Percentiles rank a stretch among this genome's conserved stretches.
phyloP scores from a whole-genome alignment of 2,329 filamentous ascomycete genomes.

The Aspergillus intermedius region DNA sequence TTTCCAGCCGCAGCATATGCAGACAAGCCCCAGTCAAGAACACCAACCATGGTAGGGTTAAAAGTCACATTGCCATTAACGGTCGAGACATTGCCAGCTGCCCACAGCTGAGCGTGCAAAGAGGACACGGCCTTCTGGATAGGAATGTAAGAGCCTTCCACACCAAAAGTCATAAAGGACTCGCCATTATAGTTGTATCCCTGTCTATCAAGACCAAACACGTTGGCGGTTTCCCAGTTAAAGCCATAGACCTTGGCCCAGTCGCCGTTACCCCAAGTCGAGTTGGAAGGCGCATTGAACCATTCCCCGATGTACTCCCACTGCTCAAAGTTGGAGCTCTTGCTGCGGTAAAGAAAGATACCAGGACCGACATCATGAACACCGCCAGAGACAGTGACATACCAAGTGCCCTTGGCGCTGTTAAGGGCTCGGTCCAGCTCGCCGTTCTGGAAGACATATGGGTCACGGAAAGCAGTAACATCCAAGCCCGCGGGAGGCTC shows the following conservation, averaged over 20 bases:
- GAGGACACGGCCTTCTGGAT: constrained; percentile 8
- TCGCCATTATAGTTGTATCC: constrained; percentile 12
- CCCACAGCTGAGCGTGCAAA: constrained; percentile 16
- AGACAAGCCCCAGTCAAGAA: constrained; percentile 13
- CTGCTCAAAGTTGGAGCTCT: constrained; percentile 10
- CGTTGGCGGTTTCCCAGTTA: constrained; percentile 15
- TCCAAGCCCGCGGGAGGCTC: constrained; percentile 10
- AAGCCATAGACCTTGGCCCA: constrained; percentile 16
- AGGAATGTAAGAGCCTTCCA: constrained; percentile 9
- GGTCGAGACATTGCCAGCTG: constrained; percentile 5
- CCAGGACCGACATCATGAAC: constrained; percentile 10
- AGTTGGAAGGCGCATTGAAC: constrained; percentile 14
- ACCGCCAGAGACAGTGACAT: constrained; percentile 13
- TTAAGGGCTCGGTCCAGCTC: constrained; percentile 7
- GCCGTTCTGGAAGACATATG: constrained; percentile 12
- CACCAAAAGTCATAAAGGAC: constrained; percentile 12
- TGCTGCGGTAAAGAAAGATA: constrained; percentile 14
- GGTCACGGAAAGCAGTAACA: constrained; percentile 16
- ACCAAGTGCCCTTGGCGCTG: constrained; percentile 11
- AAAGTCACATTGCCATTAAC: constrained; percentile 7
- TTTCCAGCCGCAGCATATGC: constrained; percentile 14
- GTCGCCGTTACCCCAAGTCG: constrained; percentile 13
- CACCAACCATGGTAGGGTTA: constrained; percentile 13
- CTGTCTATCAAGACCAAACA: constrained; percentile 9
- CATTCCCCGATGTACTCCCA: constrained; percentile 17